Conservation (phyloP, 441 rosid genomes). For the Melastoma candidum region DNA sequence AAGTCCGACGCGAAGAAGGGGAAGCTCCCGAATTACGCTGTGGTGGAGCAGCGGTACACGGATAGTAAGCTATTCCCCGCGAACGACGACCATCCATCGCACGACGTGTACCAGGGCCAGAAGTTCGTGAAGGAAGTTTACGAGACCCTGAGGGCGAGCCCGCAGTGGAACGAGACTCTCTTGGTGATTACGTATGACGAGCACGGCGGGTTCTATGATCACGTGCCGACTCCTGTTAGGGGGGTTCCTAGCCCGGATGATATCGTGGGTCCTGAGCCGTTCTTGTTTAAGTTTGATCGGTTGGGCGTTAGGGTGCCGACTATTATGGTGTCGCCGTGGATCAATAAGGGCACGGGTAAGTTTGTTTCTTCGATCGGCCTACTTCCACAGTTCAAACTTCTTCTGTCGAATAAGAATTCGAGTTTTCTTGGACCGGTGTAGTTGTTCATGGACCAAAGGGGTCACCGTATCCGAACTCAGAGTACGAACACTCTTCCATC, state of each 20-base stretch:
- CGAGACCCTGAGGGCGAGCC: slow-evolving; percentile 72
- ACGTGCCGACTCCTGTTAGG: slow-evolving; percentile 66
- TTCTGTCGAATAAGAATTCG: too few species aligned
- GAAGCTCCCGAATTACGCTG: slow-evolving; percentile 53
- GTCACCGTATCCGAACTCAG: slow-evolving; percentile 50
- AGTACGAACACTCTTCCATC: slow-evolving; percentile 79
- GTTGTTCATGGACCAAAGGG: slow-evolving; percentile 83
- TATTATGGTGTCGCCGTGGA: slow-evolving; percentile 72
- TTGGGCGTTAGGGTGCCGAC: slow-evolving; percentile 81
- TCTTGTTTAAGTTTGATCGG: slow-evolving; percentile 50
- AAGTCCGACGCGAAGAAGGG: slow-evolving; percentile 43
- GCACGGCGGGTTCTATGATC: slow-evolving; percentile 86
- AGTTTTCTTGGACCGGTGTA: slow-evolving; percentile 14
- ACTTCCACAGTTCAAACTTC: not conserved
- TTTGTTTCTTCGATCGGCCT: not conserved
- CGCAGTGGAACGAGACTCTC: slow-evolving; percentile 78
- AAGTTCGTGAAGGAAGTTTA: slow-evolving; percentile 68
- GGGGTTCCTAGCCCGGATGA: slow-evolving; percentile 87
- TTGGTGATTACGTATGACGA: slow-evolving; percentile 76
- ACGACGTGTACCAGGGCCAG: slow-evolving; percentile 74
- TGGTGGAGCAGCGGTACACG: slow-evolving; percentile 78
- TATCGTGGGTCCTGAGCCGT: slow-evolving; percentile 64
- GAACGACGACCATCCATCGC: slow-evolving; percentile 85
- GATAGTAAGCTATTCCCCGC: slow-evolving; percentile 47
- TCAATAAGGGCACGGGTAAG: slow-evolving; percentile 57